phyloP scores from a whole-genome alignment of 768 basidiomycete species.

The button mushroom (Agaricus bisporus) region DNA sequence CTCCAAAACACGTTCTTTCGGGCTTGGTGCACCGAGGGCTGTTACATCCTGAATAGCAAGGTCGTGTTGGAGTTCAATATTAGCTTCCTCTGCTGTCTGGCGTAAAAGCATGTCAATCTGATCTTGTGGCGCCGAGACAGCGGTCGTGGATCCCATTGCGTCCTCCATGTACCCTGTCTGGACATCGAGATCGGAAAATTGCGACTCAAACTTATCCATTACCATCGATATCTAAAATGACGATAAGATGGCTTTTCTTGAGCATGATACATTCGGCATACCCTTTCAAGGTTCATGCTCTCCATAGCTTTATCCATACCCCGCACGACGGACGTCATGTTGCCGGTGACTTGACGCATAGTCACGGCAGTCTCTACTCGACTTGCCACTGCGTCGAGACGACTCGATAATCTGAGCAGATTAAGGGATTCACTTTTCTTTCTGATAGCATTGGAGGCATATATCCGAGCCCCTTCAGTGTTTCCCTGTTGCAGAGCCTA shows the following conservation, averaged over 20 bases:
- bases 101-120: conserved; percentile 90
- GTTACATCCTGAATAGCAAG: conserved; percentile 60
- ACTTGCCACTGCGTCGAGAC: conserved; percentile 95
- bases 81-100: conserved; percentile 95
- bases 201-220: conserved; percentile 98
- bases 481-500: conserved; percentile 97
- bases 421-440: conserved; percentile 97
- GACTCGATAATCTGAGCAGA: conserved; percentile 80
- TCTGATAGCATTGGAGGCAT: conserved; percentile 95
- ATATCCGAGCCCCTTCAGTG: conserved; percentile 94
- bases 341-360: conserved; percentile 94
- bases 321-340: conserved; percentile 92
- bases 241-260: neutral
- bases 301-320: conserved; percentile 99
- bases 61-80: conserved; percentile 92
- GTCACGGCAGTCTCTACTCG: conserved; percentile 98
- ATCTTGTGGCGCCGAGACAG: conserved; percentile 91
- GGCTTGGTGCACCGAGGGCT: conserved; percentile 50
- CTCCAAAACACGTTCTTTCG: conserved; percentile 50
- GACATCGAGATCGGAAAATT: conserved; percentile 95
- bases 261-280: conserved; percentile 26
- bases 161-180: conserved; percentile 99
- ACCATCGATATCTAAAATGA: conserved; percentile 81
- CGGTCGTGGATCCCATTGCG: conserved; percentile 90
- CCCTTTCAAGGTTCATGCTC: conserved; percentile 96